Evolutionary conservation across 805 yeast species (phyloP).

Genomic region (Candida endomychidarum): DNA sequence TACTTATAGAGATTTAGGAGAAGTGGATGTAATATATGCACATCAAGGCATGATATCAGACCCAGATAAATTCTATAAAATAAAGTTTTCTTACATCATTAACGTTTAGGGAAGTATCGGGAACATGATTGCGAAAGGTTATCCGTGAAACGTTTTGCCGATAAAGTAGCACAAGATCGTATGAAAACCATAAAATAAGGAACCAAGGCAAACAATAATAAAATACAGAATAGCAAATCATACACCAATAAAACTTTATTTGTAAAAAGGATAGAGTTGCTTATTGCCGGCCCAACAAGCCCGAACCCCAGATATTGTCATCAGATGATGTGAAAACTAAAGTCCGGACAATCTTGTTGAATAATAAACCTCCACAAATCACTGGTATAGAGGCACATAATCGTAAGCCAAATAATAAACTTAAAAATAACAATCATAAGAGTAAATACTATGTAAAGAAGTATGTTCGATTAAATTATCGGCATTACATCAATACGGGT

Average conservation of each 20-base stretch:
- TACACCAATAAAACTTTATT: too few species aligned
- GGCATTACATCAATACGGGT: conserved; percentile 1
- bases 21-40: too few species aligned
- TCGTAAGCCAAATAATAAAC: not conserved
- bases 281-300: too few species aligned
- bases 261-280: too few species aligned
- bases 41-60: too few species aligned
- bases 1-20: too few species aligned
- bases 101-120: not conserved
- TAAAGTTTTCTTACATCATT: not conserved
- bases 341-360: not conserved
- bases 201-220: too few species aligned
- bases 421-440: too few species aligned
- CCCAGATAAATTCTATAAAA: not conserved
- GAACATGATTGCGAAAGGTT: not conserved
- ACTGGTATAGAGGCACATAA: not conserved
- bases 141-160: not conserved
- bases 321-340: not conserved
- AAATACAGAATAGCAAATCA: too few species aligned
- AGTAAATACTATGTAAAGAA: too few species aligned
- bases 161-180: too few species aligned
- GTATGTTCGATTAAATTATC: not conserved
- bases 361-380: not conserved
- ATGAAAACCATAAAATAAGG: too few species aligned
- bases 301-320: not conserved